Conservation (phyloP, 1,284 basidiomycete species). For the Puccinia coronata region DNA sequence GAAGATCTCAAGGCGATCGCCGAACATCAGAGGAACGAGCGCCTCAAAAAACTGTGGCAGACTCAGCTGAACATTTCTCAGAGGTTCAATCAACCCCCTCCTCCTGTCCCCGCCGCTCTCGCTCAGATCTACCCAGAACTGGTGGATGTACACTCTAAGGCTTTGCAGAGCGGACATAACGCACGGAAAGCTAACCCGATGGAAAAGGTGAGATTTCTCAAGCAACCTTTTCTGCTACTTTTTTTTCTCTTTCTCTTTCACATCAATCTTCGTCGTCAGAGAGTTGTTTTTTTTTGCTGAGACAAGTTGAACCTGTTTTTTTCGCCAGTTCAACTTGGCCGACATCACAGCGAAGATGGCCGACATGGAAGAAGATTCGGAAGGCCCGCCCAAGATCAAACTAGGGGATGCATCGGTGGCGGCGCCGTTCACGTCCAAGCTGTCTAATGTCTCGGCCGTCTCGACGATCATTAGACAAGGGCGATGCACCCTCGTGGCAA, state of each 20-base stretch:
- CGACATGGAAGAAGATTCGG: conserved; percentile 83
- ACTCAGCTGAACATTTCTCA: conserved; percentile 84
- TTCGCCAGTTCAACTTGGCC: conserved; percentile 74
- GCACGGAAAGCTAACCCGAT: conserved; percentile 79
- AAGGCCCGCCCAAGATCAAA: conserved; percentile 90
- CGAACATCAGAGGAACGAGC: conserved; percentile 81
- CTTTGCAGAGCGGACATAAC: conserved; percentile 66
- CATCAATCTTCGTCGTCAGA: no score
- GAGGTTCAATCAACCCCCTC: conserved; percentile 85
- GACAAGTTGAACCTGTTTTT: conserved; percentile 52
- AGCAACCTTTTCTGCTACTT: no score
- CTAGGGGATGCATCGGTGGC: conserved; percentile 94
- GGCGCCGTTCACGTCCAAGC: conserved; percentile 92
- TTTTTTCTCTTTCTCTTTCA: no score
- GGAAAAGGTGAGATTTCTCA: conserved; percentile 72
- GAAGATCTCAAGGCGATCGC: conserved; percentile 91
- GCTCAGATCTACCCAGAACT: conserved; percentile 77
- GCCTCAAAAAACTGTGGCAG: conserved; percentile 92
- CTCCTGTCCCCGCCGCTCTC: conserved; percentile 74
- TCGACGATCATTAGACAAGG: conserved; percentile 95
- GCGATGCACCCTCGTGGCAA: conserved; percentile 91
- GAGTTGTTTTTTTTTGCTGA: no score
- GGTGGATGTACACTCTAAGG: conserved; percentile 82
- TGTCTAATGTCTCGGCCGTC: conserved; percentile 91
- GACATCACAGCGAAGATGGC: conserved; percentile 85